Evolutionary conservation across 352 stramenopile genomes (phyloP).

Genomic region (Phytopythium delawarense): DNA sequence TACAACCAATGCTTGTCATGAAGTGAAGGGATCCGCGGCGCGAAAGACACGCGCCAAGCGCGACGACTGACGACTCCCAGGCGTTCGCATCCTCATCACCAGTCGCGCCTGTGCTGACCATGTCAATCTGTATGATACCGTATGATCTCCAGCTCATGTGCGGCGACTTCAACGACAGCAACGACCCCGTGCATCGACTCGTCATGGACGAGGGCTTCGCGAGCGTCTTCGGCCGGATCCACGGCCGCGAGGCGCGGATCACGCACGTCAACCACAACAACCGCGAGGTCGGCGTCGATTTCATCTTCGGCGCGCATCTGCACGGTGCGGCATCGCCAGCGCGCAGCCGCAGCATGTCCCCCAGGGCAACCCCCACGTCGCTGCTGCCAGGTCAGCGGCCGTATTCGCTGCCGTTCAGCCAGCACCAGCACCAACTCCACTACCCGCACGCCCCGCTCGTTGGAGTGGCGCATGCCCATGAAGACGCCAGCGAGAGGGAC

Average conservation of each 20-base stretch:
- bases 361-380: neutral
- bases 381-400: neutral
- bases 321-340: conserved; percentile 10
- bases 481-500: neutral
- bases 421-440: conserved; percentile 5
- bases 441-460: neutral
- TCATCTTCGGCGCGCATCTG: conserved; percentile 74
- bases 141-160: conserved; percentile 46
- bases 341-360: conserved; percentile 4
- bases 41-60: conserved; percentile 1
- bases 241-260: conserved; percentile 77
- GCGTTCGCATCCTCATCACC: neutral
- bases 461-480: neutral
- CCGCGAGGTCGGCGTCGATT: conserved; percentile 81
- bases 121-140: neutral
- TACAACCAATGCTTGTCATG: neutral
- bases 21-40: neutral
- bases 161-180: conserved; percentile 86
- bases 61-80: neutral
- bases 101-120: neutral
- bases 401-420: conserved; percentile 2
- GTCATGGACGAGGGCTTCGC: conserved; percentile 68
- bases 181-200: conserved; percentile 76
- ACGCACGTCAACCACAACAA: conserved; percentile 90
- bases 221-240: conserved; percentile 68